phyloP scores from a whole-genome alignment of 2,329 filamentous ascomycete species.

The Cucurbitaria berberidis region DNA sequence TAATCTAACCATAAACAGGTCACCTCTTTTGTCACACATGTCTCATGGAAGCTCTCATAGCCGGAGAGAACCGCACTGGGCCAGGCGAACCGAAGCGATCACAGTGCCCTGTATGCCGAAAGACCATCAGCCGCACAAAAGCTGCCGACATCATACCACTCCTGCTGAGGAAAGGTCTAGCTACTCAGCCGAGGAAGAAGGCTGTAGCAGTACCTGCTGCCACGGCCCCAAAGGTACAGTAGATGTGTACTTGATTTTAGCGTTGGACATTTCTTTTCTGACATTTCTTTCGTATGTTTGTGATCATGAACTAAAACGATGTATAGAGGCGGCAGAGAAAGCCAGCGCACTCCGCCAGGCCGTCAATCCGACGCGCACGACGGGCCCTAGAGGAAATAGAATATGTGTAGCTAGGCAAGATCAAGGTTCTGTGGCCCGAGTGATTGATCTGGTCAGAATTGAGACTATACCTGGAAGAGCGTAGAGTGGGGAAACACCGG shows the following conservation, averaged over 20 bases:
- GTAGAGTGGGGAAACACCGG: not conserved
- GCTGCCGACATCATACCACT: constrained; percentile 51
- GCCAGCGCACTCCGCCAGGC: not conserved
- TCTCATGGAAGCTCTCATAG: constrained; percentile 65
- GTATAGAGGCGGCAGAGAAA: not conserved
- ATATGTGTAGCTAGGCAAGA: not conserved
- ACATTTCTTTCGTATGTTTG: not conserved
- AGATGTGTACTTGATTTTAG: constrained; percentile 18
- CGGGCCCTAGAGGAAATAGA: not conserved
- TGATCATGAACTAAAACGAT: constrained; percentile 4
- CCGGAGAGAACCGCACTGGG: constrained; percentile 58
- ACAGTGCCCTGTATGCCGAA: constrained; percentile 58
- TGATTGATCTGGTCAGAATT: not conserved
- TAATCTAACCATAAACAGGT: constrained; percentile 48
- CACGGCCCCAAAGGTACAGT: constrained; percentile 26
- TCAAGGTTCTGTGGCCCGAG: not conserved
- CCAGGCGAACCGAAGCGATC: constrained; percentile 51
- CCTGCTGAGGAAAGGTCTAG: constrained; percentile 49
- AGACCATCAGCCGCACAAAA: constrained; percentile 50
- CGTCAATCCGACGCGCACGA: not conserved
- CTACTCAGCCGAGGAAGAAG: constrained; percentile 44
- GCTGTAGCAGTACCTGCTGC: constrained; percentile 7
- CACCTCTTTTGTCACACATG: constrained; percentile 70
- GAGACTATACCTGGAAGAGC: not conserved
- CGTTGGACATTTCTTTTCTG: constrained; percentile 1